These are phyloP conservation scores for Phlegmacium glaucopus DNA, from an alignment of 768 basidiomycete genomes.

Conservation along the genomic window DNA sequence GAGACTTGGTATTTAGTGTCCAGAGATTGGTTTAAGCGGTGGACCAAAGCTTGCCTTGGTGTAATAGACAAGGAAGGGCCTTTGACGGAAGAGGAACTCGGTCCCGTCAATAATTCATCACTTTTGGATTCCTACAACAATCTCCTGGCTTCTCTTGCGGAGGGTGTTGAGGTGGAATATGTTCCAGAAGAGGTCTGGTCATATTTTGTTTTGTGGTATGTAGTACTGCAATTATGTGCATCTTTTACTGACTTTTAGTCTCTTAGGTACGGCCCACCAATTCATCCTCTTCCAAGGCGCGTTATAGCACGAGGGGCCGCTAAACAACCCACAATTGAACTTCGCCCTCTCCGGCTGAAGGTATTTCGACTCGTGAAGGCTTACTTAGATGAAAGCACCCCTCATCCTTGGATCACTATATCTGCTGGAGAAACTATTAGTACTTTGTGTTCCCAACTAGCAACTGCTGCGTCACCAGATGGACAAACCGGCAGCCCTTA, in stretches of 20 bases:
- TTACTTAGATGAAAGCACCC: slow-evolving; percentile 18
- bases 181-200: slow-evolving; percentile 74
- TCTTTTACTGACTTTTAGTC: slow-evolving; percentile 3
- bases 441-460: slow-evolving; percentile 38
- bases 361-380: slow-evolving; percentile 46
- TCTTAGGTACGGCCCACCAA: slow-evolving; percentile 68
- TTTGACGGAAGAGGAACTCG: slow-evolving; percentile 59
- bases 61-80: slow-evolving; percentile 64
- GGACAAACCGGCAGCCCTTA: slow-evolving; percentile 33
- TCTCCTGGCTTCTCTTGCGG: slow-evolving; percentile 42
- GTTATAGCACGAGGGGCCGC: slow-evolving; percentile 59
- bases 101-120: slow-evolving; percentile 71
- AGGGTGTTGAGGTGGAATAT: slow-evolving; percentile 71
- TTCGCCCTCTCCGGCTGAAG: slow-evolving; percentile 64
- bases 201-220: slow-evolving; percentile 66
- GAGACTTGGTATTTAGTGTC: slow-evolving; percentile 81
- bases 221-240: slow-evolving; percentile 12
- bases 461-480: slow-evolving; percentile 29
- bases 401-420: slow-evolving; percentile 38
- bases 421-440: slow-evolving; percentile 51
- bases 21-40: slow-evolving; percentile 69
- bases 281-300: slow-evolving; percentile 55
- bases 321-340: slow-evolving; percentile 58
- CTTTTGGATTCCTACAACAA: slow-evolving; percentile 56
- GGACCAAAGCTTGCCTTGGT: slow-evolving; percentile 70